Conservation (phyloP, 169 alveolate species). For the Cryptosporidium ubiquitum region DNA sequence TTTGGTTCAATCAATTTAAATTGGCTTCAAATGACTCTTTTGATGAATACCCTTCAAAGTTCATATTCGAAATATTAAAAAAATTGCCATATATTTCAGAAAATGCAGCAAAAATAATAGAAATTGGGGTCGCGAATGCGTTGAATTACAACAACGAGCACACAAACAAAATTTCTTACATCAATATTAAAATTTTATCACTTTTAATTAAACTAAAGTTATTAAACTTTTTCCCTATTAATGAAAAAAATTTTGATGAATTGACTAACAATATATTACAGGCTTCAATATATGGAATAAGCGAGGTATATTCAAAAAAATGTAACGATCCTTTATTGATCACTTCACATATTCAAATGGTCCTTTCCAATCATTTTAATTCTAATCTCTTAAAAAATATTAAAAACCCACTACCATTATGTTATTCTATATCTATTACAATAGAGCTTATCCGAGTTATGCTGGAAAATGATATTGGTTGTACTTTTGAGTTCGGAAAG, state of each 20-base stretch:
- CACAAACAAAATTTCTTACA: neutral
- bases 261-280: neutral
- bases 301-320: constrained; percentile 13
- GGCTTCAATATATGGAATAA: constrained; percentile 21
- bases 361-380: constrained; percentile 22
- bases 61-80: neutral
- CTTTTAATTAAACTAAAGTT: neutral
- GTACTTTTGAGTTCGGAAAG: constrained; percentile 39
- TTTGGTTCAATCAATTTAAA: constrained; percentile 9
- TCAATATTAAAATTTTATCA: neutral
- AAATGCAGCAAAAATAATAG: neutral
- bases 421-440: constrained; percentile 21
- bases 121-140: neutral
- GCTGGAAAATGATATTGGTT: neutral
- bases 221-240: neutral
- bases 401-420: neutral
- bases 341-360: constrained; percentile 42
- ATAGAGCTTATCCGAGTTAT: constrained; percentile 10
- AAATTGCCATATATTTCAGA: constrained; percentile 23
- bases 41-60: neutral
- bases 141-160: neutral
- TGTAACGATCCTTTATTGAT: neutral
- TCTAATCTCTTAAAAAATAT: neutral
- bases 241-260: neutral
- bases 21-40: neutral